phyloP scores from a whole-genome alignment of 2,329 filamentous ascomycete species.

The Colletotrichum gigasporum region DNA sequence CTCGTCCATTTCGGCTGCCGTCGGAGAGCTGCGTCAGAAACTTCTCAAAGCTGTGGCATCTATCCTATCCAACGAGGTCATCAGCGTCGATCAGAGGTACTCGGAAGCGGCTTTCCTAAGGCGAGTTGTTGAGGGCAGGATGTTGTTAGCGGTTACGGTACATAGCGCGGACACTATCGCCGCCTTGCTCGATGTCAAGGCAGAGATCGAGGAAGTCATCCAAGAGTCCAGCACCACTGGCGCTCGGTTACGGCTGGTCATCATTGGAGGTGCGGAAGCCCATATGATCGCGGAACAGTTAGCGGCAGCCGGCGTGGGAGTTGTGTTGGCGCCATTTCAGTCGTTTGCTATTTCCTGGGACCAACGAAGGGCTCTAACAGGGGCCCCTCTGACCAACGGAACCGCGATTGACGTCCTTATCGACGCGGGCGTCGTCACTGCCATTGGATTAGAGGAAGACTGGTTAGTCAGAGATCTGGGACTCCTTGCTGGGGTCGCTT shows the following conservation, averaged over 20 bases:
- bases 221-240: neutral
- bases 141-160: conserved; percentile 65
- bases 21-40: conserved; percentile 61
- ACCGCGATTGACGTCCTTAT: conserved; percentile 67
- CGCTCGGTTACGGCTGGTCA: conserved; percentile 55
- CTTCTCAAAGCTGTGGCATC: conserved; percentile 60
- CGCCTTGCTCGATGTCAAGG: conserved; percentile 65
- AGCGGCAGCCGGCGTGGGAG: conserved; percentile 63
- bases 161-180: conserved; percentile 73
- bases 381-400: conserved; percentile 73
- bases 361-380: conserved; percentile 67
- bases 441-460: conserved; percentile 68
- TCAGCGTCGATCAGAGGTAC: conserved; percentile 50
- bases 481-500: conserved; percentile 68
- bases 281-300: conserved; percentile 67
- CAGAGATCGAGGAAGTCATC: conserved; percentile 57
- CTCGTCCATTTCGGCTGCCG: conserved; percentile 61
- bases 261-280: conserved; percentile 72
- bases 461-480: conserved; percentile 70
- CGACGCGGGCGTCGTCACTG: conserved; percentile 66
- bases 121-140: conserved; percentile 61
- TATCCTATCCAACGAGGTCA: conserved; percentile 43
- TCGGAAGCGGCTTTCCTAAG: conserved; percentile 60
- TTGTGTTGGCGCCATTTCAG: conserved; percentile 69
- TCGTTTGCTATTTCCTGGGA: conserved; percentile 67